phyloP scores from a whole-genome alignment of 176 grass and related monocot species.

The Phragmites australis region DNA sequence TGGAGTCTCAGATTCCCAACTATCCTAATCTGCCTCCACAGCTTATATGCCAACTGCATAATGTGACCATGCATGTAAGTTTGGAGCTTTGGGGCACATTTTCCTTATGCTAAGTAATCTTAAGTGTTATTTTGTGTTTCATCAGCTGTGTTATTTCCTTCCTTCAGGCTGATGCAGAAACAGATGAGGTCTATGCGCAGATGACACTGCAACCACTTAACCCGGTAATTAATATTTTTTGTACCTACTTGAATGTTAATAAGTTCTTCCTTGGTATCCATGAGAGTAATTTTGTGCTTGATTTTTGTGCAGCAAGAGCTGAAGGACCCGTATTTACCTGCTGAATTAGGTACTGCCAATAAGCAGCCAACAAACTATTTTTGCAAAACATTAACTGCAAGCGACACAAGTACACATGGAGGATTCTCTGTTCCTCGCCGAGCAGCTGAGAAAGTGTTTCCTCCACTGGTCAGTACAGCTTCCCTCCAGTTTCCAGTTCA shows the following conservation, averaged over 20 bases:
- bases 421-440: constrained; percentile 99
- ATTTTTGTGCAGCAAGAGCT: constrained; percentile 80
- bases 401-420: constrained; percentile 98
- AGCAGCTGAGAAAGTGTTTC: constrained; percentile 98
- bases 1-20: constrained; percentile 90
- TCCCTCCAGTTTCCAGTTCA: constrained; percentile 13
- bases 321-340: constrained; percentile 92
- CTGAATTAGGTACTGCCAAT: constrained; percentile 79
- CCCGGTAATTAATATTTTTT: constrained; percentile 59
- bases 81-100: neutral
- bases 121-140: neutral
- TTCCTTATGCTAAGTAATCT: neutral
- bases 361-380: constrained; percentile 99
- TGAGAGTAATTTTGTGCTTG: constrained; percentile 33
- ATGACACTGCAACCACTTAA: constrained; percentile 94
- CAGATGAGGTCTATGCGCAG: constrained; percentile 96
- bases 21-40: constrained; percentile 90
- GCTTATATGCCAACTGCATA: constrained; percentile 95
- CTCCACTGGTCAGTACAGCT: constrained; percentile 71
- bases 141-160: constrained; percentile 25
- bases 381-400: constrained; percentile 97
- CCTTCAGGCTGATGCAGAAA: constrained; percentile 84
- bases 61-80: constrained; percentile 98
- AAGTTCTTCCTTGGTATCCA: constrained; percentile 4
- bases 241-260: no score